phyloP scores from a whole-genome alignment of 2,329 filamentous ascomycete genomes.

The Didymella keratinophila region DNA sequence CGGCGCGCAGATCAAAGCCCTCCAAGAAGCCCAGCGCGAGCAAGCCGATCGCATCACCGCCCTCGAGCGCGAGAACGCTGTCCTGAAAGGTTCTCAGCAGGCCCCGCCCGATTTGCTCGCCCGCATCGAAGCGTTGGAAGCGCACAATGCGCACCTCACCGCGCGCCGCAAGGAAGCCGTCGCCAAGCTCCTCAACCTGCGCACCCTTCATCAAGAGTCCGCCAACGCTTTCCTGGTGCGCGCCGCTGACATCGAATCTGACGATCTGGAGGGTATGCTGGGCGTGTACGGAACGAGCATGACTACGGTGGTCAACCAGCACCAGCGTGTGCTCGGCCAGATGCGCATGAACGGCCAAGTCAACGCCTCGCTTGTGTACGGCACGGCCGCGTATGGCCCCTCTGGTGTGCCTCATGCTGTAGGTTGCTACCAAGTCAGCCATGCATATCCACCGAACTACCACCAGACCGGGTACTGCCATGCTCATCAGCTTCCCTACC shows the following conservation, averaged over 20 bases:
- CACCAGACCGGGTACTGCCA: constrained; percentile 18
- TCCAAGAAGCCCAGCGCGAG: constrained; percentile 22
- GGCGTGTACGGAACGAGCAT: constrained; percentile 20
- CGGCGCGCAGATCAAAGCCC: constrained; percentile 21
- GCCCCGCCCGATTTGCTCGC: not conserved
- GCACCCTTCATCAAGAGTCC: constrained; percentile 30
- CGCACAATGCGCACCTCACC: constrained; percentile 11
- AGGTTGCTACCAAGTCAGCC: not conserved
- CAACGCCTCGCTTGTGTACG: not conserved
- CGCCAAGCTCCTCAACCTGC: constrained; percentile 26
- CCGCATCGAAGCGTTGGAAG: constrained; percentile 26
- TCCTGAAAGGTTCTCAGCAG: constrained; percentile 9
- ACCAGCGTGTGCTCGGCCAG: constrained; percentile 25
- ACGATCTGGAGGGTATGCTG: constrained; percentile 34
- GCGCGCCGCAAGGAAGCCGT: constrained; percentile 30
- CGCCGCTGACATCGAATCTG: constrained; percentile 24
- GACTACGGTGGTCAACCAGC: constrained; percentile 26
- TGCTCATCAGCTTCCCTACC: constrained; percentile 24
- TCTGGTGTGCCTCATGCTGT: not conserved
- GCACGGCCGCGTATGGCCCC: not conserved
- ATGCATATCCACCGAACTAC: constrained; percentile 23
- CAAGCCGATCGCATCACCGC: constrained; percentile 19
- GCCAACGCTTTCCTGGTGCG: constrained; percentile 29
- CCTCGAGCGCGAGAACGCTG: constrained; percentile 24
- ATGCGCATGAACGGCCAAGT: constrained; percentile 7